Evolutionary conservation across 2,329 filamentous ascomycete genomes (phyloP), one percentile per base, ranked within the genome.

Genomic region (Aspergillus uvarum): DNA sequence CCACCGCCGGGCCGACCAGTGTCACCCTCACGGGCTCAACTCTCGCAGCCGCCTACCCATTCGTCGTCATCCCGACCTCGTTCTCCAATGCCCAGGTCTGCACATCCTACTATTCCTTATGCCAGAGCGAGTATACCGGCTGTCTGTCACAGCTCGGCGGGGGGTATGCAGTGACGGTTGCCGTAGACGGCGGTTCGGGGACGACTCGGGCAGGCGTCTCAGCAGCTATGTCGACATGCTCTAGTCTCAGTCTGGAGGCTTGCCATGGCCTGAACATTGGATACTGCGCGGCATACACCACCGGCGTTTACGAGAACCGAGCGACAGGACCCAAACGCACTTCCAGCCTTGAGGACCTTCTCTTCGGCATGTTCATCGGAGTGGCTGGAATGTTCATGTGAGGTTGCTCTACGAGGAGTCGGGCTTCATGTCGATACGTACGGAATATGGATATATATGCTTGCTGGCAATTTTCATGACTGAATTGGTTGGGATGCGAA

Each of bases 41-140:
- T n/a, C 74, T 84, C 19, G 69, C 78, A 26, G 83, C 82, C 60
- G 75, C 76, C 12, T 85, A 80, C 63, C 82, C 83, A 19, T 85
- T 84, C 63, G 70, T 82, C 54, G 77, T 77, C 65, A 81, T 85
- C 54, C 80, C 83, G 16, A 85, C 83, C 2, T 79, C 79, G 59
- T 85, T 85, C 68, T 70, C 74, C 31, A 80, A 83, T 60, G 78
- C 80, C 61, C 78, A 75, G 54, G 76, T 77, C 44, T 86, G 83
- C 71, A 81, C 81, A 29, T 80, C 80, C 51, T 83, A 83, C 71
- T 85, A 83, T 72, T 80, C 80, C 35, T 74, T 75, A 58, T 85
- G 83, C 61, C 77, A 82, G 67, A 76, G 72, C 47, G 78, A 83
- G 56, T 82, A 76, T 57, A 69, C 76, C 7, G 72, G 69, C 26